phyloP scores from a whole-genome alignment of 176 grass and related monocot species.

The Carex myosuroides region DNA sequence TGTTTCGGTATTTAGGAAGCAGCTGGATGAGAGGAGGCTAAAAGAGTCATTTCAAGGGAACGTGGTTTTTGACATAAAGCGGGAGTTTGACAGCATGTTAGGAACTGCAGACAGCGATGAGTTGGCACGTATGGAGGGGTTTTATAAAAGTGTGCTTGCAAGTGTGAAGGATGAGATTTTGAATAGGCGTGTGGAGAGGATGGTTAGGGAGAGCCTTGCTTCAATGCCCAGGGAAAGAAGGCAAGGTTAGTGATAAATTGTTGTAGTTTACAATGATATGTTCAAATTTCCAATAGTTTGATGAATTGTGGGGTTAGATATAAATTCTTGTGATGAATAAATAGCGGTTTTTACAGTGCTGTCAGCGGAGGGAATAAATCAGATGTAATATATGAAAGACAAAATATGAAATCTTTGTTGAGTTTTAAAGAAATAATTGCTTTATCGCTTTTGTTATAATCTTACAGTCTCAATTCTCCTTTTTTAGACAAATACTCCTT shows the following conservation, averaged over 20 bases:
- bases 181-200: constrained; percentile 63
- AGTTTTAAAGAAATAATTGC: too few species aligned
- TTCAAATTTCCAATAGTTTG: background rate
- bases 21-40: constrained; percentile 54
- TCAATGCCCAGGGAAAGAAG: constrained; percentile 49
- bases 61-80: constrained; percentile 72
- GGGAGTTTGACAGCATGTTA: constrained; percentile 79
- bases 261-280: background rate
- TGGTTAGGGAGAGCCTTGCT: constrained; percentile 69
- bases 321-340: background rate
- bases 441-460: too few species aligned
- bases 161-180: constrained; percentile 82
- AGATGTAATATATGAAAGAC: too few species aligned
- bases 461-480: too few species aligned
- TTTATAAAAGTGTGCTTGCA: constrained; percentile 72
- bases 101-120: constrained; percentile 62
- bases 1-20: constrained; percentile 89
- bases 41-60: constrained; percentile 59
- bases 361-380: too few species aligned
- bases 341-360: too few species aligned
- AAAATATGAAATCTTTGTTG: too few species aligned
- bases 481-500: too few species aligned
- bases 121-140: constrained; percentile 67
- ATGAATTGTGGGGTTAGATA: background rate
- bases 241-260: constrained; percentile 23